Conservation (phyloP, 768 basidiomycete species). For the Ramaria sp. region DNA sequence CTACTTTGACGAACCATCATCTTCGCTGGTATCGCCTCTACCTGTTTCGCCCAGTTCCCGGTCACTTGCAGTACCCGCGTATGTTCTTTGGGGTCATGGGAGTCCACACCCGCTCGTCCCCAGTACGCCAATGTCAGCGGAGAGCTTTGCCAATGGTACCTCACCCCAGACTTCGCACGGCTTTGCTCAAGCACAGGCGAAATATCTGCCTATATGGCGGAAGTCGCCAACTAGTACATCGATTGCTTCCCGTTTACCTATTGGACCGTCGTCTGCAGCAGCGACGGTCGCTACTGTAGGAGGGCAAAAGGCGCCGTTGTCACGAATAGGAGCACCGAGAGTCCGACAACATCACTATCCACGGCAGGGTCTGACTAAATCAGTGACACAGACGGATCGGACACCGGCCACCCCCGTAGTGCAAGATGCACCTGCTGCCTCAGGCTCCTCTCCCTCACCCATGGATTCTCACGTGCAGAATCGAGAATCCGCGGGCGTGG, state of each 20-base stretch:
- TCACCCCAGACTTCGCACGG: background rate
- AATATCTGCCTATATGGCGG: background rate
- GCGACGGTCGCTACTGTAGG: background rate
- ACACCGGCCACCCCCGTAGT: too few species aligned
- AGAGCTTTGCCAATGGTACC: background rate
- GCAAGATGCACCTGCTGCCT: too few species aligned
- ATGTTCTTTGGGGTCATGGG: background rate
- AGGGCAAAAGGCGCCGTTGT: background rate
- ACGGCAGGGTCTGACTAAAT: background rate
- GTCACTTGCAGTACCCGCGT: background rate
- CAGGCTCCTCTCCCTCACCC: too few species aligned
- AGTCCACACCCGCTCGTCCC: background rate
- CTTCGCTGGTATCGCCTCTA: background rate
- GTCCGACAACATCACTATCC: slow-evolving; percentile 9
- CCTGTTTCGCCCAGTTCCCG: background rate
- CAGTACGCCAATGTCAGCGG: slow-evolving; percentile 1
- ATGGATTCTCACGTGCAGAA: too few species aligned
- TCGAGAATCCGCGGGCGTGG: background rate
- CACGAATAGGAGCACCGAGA: background rate
- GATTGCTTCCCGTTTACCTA: slow-evolving; percentile 2
- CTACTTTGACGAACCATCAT: background rate
- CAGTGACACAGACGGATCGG: background rate
- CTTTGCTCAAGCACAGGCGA: background rate
- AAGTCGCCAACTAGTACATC: background rate
- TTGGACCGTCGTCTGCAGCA: background rate